These are phyloP conservation scores for Cicer chorassanicum DNA, from an alignment of 306 rosid species.

Conservation along the genomic window DNA sequence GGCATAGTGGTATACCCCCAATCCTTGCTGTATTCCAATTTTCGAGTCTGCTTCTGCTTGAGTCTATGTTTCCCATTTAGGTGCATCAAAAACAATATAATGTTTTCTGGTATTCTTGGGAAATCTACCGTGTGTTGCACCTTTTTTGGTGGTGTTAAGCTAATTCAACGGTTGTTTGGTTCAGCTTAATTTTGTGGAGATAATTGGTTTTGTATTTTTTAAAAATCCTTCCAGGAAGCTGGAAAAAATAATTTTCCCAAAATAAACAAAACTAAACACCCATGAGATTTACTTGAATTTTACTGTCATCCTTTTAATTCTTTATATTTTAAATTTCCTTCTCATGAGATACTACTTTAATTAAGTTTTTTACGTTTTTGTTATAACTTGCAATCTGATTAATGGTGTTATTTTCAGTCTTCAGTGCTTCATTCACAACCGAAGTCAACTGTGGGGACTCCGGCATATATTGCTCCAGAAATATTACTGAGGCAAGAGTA, in stretches of 20 bases:
- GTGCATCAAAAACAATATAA: neutral
- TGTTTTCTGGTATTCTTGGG: constrained; percentile 25
- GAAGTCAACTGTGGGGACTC: constrained; percentile 95
- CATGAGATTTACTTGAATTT: constrained; percentile 10
- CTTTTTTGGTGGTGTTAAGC: constrained; percentile 16
- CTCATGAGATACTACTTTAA: neutral
- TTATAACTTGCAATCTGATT: constrained; percentile 23
- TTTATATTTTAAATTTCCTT: neutral
- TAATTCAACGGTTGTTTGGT: neutral
- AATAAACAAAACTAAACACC: neutral
- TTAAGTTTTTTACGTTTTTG: neutral
- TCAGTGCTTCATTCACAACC: constrained; percentile 97
- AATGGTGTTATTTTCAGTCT: constrained; percentile 61
- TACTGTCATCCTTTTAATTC: constrained; percentile 18
- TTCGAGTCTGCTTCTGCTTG: constrained; percentile 5
- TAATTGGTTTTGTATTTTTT: neutral
- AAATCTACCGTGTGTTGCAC: constrained; percentile 14
- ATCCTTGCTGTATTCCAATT: constrained; percentile 8
- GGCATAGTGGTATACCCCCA: neutral
- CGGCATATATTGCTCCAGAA: constrained; percentile 99
- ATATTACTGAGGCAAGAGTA: constrained; percentile 82
- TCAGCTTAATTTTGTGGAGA: constrained; percentile 18
- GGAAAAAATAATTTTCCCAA: neutral
- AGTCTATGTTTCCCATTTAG: constrained; percentile 2
- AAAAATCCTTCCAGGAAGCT: neutral